Evolutionary conservation across 768 basidiomycete species (phyloP), one percentile per base, ranked within the genome.

Genomic region (Suillus occidentalis): DNA sequence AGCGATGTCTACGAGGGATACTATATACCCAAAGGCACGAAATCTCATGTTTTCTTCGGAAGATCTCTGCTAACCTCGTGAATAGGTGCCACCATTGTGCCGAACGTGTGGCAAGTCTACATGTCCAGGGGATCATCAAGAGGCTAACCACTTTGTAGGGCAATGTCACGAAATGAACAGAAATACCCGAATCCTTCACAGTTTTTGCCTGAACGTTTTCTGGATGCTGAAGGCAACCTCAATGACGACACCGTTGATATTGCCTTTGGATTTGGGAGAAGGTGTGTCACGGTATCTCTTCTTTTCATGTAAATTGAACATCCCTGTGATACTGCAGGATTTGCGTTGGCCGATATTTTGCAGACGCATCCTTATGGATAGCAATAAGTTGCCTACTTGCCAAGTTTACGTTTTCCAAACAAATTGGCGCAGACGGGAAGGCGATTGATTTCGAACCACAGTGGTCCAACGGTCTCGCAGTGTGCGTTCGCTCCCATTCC

Each of bases 181-280:
- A 63, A 66, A 20, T 81, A 79, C 62, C 75, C 75, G 3, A 63
- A 71, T 39, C 77, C 79, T 0, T 71, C 66, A 56, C 68, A 59
- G n/a, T 78, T 79, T 66, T 65, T 67, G 31, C 78, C 79, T 6
- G 72, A 74, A 37, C 76, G 77, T 2, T 75, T 75, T 63, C 64
- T 76, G 18, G 61, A 69, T 22, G 39, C 40, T 20, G 55, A 68
- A n/a, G 72, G 71, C 8, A 63, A 71, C 16, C 66, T 64, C 56
- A 76, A 60, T 65, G 53, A 60, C 13, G 73, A 78, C 47, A 70
- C 72, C 3, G 36, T 66, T 18, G 42, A 34, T 18, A 65, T 65
- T 12, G 63, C 53, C 9, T 76, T 76, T 58, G 72, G 74, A 40
- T 74, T 71, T 64, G 71, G 71, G 22, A 69, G 72, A 65, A 74